A percentile compares a stretch with the other conserved stretches of the same genome.
Evolutionary conservation across 2,329 filamentous ascomycete species (phyloP).

Genomic region (Fusarium sp.): DNA sequence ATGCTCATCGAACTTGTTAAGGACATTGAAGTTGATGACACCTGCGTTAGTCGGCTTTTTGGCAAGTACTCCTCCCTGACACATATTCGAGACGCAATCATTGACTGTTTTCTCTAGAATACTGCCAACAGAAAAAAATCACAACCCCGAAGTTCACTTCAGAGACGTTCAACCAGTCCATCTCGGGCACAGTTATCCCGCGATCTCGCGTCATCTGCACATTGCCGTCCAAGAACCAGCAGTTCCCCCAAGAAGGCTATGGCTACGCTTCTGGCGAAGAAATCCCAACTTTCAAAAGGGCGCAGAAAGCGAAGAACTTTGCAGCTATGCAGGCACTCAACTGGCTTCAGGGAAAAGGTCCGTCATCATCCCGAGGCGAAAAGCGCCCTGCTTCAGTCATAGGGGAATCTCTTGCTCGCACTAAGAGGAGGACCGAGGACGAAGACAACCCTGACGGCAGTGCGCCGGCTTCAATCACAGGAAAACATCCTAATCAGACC

Average conservation of each 20-base stretch:
- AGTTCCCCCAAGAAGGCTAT: slow-evolving; percentile 50
- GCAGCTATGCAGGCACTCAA: slow-evolving; percentile 60
- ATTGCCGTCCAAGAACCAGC: slow-evolving; percentile 32
- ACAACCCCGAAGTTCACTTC: slow-evolving; percentile 7
- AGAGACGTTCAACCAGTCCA: slow-evolving; percentile 29
- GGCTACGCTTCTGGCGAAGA: slow-evolving; percentile 47
- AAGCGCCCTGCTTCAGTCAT: slow-evolving; percentile 13
- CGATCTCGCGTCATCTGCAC: slow-evolving; percentile 47
- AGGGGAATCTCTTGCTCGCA: slow-evolving; percentile 13
- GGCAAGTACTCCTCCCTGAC: slow-evolving; percentile 32
- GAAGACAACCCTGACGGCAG: slow-evolving; percentile 21
- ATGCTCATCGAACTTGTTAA: slow-evolving; percentile 51
- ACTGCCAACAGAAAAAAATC: slow-evolving; percentile 17
- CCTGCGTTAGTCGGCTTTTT: slow-evolving; percentile 48
- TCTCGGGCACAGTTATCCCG: slow-evolving; percentile 26
- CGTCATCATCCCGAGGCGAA: slow-evolving; percentile 11
- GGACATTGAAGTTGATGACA: slow-evolving; percentile 46
- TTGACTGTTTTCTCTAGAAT: slow-evolving; percentile 16
- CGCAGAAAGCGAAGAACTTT: slow-evolving; percentile 66
- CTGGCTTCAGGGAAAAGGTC: slow-evolving; percentile 1
- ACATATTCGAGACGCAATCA: neutral
- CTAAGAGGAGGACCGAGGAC: slow-evolving; percentile 32
- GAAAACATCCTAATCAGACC: slow-evolving; percentile 11
- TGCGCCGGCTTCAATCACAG: slow-evolving; percentile 3
- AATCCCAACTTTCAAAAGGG: slow-evolving; percentile 56